Evolutionary conservation across 2,329 filamentous ascomycete genomes (phyloP).

Genomic region (Colletotrichum somersetense): DNA sequence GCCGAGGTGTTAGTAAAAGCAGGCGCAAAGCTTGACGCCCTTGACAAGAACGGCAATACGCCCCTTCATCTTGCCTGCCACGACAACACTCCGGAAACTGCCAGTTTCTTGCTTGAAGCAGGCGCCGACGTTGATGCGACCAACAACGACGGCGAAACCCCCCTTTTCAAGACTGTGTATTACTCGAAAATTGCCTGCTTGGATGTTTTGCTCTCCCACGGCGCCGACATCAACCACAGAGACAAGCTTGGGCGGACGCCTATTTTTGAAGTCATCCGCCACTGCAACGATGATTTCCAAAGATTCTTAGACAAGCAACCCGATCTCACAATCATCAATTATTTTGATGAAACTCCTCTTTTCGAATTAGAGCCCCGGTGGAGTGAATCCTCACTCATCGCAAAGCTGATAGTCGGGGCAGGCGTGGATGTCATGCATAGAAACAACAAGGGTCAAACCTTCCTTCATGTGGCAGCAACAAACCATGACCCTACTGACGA

Average conservation of each 20-base stretch:
- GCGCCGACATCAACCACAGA: background rate
- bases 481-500: too few relatives aligned
- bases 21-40: background rate
- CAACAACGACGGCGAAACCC: rapidly evolving
- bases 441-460: background rate
- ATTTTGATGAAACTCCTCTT: background rate
- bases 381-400: rapidly evolving
- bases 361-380: rapidly evolving
- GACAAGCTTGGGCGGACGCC: background rate
- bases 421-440: background rate
- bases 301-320: background rate
- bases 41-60: rapidly evolving
- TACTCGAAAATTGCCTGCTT: too few relatives aligned
- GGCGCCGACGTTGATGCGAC: background rate
- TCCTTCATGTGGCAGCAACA: background rate
- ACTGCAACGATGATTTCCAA: rapidly evolving
- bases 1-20: background rate
- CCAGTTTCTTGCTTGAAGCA: background rate
- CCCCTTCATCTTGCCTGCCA: background rate
- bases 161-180: too few relatives aligned
- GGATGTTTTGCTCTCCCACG: background rate
- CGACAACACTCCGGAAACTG: rapidly evolving
- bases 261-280: background rate
- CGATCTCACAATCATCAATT: background rate
- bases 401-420: background rate